Conservation (phyloP, 192 early-diverging fungal species). For the Podila minutissima region DNA sequence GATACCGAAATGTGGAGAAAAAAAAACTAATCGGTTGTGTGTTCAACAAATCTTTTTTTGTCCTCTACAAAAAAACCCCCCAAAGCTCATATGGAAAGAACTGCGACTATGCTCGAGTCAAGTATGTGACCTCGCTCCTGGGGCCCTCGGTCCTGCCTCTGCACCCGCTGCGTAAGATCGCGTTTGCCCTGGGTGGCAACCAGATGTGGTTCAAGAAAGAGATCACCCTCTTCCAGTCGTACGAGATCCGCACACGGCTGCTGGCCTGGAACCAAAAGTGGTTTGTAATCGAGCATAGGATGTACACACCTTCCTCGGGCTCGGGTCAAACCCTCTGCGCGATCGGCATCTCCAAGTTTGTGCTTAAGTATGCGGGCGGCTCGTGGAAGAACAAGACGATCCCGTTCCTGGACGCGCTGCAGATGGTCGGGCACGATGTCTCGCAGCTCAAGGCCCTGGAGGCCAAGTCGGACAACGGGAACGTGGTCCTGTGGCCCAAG, state of each 20-base stretch:
- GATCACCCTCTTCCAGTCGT: constrained; percentile 42
- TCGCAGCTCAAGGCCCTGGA: constrained; percentile 2
- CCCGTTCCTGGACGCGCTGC: constrained; percentile 21
- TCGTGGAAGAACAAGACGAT: constrained; percentile 19
- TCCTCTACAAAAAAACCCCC: background rate
- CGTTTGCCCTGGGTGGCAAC: constrained; percentile 36
- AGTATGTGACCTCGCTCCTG: constrained; percentile 18
- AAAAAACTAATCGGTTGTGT: too few species aligned
- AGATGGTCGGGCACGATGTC: constrained; percentile 20
- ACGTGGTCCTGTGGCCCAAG: constrained; percentile 24
- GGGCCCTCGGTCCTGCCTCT: constrained; percentile 13
- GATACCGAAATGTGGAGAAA: too few species aligned
- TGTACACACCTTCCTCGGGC: constrained; percentile 1
- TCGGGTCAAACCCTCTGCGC: constrained; percentile 4
- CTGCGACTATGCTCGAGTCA: constrained; percentile 37
- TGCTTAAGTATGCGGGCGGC: constrained; percentile 15
- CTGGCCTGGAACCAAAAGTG: constrained; percentile 55
- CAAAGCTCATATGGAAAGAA: constrained; percentile 44
- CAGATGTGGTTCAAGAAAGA: constrained; percentile 56
- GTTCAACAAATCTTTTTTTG: background rate
- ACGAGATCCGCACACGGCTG: constrained; percentile 53
- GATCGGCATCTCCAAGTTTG: constrained; percentile 24
- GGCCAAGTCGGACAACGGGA: constrained; percentile 15
- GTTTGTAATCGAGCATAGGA: constrained; percentile 50
- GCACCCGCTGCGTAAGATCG: constrained; percentile 18